Evolutionary conservation across 1,284 basidiomycete species (phyloP), one percentile per base, ranked within the genome.

Genomic region (Moesziomyces aphidis): DNA sequence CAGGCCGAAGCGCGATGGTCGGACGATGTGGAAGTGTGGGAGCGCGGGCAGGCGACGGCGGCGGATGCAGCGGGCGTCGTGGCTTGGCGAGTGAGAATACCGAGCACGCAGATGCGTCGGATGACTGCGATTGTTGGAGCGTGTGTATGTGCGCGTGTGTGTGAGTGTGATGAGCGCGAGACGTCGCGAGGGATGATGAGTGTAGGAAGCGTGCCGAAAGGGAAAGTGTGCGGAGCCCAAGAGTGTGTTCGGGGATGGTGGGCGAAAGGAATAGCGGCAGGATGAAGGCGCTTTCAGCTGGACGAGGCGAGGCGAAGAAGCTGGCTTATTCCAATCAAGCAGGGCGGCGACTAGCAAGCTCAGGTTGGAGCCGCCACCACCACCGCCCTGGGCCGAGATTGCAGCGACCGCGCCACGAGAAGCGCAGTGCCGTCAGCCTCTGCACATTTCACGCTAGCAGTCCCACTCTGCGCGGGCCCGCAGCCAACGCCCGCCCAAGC

Each of bases 181-280:
- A 42, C 39, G 39, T 19, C 39, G 39, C 39, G 15, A 19, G 21
- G 42, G 55, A 61, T 53, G 67, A 43, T 61, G 67, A 70, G 61
- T 60, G 57, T 70, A 70, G 67, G 67, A 45, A 70, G 67, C 67
- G 67, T 53, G 50, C 44, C 39, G 49, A 54, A 22, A 55, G 19
- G 43, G 28, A 26, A 36, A 46, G 13, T 24, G 24, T 34, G 31
- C 31, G 3, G 31, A 34, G 31, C 31, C 6, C 10, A 34, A 34
- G 31, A 34, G 31, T 11, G 31, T 4, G 47, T n/a, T 23, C 17
- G 42, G 55, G 42, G 55, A 51, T 55, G 60, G 42, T 55, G 53
- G 60, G 21, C 52, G 39, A 44, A 24, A 22, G 21, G 26, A 11
- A 22, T 6, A 21, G 43, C 17, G 42, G 11, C 15, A 46, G 19